Evolutionary conservation across 768 basidiomycete species (phyloP).

Genomic region (Collybiopsis confluens): DNA sequence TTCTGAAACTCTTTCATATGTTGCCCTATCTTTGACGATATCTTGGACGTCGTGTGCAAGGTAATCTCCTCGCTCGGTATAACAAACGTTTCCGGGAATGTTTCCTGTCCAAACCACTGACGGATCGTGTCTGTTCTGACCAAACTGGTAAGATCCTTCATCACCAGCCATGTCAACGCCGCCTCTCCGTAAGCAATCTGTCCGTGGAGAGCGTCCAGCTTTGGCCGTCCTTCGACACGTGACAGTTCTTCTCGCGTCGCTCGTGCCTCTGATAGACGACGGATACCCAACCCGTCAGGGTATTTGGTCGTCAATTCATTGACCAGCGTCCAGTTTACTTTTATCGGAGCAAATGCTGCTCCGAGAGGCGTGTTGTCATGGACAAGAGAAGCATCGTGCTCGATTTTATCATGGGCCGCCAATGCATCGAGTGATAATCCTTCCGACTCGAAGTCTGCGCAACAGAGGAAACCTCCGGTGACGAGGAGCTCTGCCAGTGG

Average conservation of each 20-base stretch:
- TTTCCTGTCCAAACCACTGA: constrained; percentile 1
- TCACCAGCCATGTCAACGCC: constrained; percentile 30
- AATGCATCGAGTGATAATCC: constrained; percentile 37
- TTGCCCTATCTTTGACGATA: background rate
- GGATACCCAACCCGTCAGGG: constrained; percentile 24
- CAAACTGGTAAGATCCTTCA: constrained; percentile 15
- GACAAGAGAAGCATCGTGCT: constrained; percentile 44
- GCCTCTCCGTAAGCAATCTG: constrained; percentile 41
- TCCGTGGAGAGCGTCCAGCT: constrained; percentile 29
- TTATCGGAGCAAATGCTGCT: constrained; percentile 31
- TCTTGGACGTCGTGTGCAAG: background rate
- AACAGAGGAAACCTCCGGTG: constrained; percentile 22
- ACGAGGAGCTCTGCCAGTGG: background rate
- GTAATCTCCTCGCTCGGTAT: constrained; percentile 2
- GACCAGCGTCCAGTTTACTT: constrained; percentile 22
- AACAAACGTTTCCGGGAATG: background rate
- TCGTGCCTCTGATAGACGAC: constrained; percentile 34
- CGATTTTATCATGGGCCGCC: constrained; percentile 40
- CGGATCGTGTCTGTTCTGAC: background rate
- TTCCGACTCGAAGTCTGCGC: constrained; percentile 21
- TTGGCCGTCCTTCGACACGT: constrained; percentile 14
- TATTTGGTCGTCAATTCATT: constrained; percentile 23
- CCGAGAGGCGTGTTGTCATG: constrained; percentile 30
- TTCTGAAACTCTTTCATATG: background rate
- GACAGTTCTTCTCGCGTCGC: constrained; percentile 29